These are phyloP conservation scores for Mycena vulgaris DNA, from an alignment of 768 basidiomycete species.

Conservation along the genomic window DNA sequence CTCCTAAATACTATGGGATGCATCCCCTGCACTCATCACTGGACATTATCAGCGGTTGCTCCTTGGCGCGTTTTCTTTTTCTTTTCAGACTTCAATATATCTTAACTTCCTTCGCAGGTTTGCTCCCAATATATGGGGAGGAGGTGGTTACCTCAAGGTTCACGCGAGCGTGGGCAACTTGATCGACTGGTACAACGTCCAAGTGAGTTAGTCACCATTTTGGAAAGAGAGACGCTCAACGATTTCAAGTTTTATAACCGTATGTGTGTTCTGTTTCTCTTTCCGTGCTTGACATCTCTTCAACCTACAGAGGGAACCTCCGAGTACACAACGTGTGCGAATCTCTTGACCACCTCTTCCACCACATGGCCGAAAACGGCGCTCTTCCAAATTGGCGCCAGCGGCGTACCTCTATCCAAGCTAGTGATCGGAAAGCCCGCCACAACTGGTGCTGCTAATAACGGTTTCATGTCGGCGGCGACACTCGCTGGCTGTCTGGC, in stretches of 20 bases:
- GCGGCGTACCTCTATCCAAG: constrained; percentile 65
- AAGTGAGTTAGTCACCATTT: constrained; percentile 50
- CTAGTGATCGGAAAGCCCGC: constrained; percentile 76
- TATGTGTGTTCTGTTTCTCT: too few species aligned
- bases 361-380: constrained; percentile 64
- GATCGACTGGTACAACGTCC: constrained; percentile 77
- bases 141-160: constrained; percentile 71
- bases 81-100: background rate
- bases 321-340: constrained; percentile 77
- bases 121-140: constrained; percentile 55
- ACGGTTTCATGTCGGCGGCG: constrained; percentile 51
- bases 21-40: background rate
- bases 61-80: constrained; percentile 58
- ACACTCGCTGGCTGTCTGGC: constrained; percentile 44
- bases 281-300: too few species aligned
- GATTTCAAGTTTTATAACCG: constrained; percentile 59
- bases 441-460: constrained; percentile 43
- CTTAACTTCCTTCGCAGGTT: background rate
- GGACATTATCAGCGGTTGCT: constrained; percentile 58
- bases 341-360: constrained; percentile 68
- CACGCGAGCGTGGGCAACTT: constrained; percentile 65
- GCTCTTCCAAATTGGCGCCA: constrained; percentile 59
- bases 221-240: background rate
- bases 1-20: background rate
- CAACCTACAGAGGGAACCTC: constrained; percentile 58